Conservation (phyloP, 345 rosid species). For the Turritis glabra region DNA sequence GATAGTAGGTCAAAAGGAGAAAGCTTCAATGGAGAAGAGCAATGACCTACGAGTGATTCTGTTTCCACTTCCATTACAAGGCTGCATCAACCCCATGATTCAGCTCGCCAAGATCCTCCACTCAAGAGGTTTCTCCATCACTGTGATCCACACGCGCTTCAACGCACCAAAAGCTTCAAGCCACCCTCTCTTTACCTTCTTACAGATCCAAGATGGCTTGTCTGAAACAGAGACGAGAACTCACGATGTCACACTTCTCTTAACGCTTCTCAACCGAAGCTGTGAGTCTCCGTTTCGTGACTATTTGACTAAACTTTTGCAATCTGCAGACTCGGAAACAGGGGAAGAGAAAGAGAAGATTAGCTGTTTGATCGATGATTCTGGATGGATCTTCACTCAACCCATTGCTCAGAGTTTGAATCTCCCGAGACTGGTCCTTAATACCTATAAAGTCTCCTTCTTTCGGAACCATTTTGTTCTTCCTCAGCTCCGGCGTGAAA, state of each 20-base stretch:
- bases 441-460: constrained; percentile 27
- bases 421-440: constrained; percentile 28
- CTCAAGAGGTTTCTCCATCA: constrained; percentile 50
- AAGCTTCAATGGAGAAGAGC: constrained; percentile 29
- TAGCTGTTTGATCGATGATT: constrained; percentile 33
- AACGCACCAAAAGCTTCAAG: constrained; percentile 33
- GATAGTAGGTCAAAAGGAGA: neutral
- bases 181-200: constrained; percentile 41
- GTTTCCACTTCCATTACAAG: constrained; percentile 62
- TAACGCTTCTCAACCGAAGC: constrained; percentile 18
- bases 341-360: constrained; percentile 19
- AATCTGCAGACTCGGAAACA: constrained; percentile 4
- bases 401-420: constrained; percentile 5
- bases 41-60: constrained; percentile 41
- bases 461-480: constrained; percentile 24
- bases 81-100: constrained; percentile 65
- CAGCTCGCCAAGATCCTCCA: constrained; percentile 63
- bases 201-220: constrained; percentile 25
- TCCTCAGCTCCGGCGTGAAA: constrained; percentile 25
- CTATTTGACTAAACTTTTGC: constrained; percentile 31
- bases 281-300: constrained; percentile 20
- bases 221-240: constrained; percentile 38
- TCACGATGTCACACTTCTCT: neutral
- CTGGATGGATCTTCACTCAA: constrained; percentile 34
- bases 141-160: constrained; percentile 51